Conservation (phyloP, 192 early-diverging fungal species). For the Pilaira anomala region DNA sequence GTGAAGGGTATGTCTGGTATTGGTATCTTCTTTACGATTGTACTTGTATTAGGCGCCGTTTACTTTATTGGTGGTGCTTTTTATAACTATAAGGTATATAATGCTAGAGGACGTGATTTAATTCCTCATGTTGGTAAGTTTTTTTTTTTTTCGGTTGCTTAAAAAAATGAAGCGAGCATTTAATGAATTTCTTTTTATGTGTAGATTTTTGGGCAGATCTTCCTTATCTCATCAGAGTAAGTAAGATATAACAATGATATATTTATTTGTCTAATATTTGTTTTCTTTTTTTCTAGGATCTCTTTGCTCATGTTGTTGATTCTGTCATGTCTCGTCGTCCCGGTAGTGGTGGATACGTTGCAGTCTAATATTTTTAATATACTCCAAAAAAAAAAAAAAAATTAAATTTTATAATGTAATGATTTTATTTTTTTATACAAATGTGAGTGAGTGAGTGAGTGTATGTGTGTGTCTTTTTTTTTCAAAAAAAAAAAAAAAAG, state of each 20-base stretch:
- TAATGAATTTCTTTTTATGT: background rate
- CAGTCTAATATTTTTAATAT: slow-evolving; percentile 20
- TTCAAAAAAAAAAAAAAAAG: no score
- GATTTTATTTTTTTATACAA: background rate
- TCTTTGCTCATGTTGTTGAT: slow-evolving; percentile 29
- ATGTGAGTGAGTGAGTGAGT: background rate
- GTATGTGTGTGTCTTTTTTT: no score
- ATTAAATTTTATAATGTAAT: background rate
- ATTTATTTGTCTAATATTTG: background rate
- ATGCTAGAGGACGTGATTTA: slow-evolving; percentile 34
- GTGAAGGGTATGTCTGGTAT: slow-evolving; percentile 11
- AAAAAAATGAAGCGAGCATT: background rate
- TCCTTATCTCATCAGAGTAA: slow-evolving; percentile 14
- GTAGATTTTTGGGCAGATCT: slow-evolving; percentile 8
- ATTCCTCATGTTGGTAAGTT: slow-evolving; percentile 36
- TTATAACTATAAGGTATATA: slow-evolving; percentile 37
- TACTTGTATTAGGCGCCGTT: slow-evolving; percentile 11
- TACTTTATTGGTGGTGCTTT: slow-evolving; percentile 37
- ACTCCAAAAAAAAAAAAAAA: background rate
- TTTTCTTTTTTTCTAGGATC: slow-evolving; percentile 12
- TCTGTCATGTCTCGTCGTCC: slow-evolving; percentile 24
- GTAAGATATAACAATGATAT: no score
- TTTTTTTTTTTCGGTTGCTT: slow-evolving; percentile 26
- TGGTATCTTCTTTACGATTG: slow-evolving; percentile 17
- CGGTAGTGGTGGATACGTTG: slow-evolving; percentile 37